phyloP scores from a whole-genome alignment of 129 eudicot species.

The Flaveria trinervia region DNA sequence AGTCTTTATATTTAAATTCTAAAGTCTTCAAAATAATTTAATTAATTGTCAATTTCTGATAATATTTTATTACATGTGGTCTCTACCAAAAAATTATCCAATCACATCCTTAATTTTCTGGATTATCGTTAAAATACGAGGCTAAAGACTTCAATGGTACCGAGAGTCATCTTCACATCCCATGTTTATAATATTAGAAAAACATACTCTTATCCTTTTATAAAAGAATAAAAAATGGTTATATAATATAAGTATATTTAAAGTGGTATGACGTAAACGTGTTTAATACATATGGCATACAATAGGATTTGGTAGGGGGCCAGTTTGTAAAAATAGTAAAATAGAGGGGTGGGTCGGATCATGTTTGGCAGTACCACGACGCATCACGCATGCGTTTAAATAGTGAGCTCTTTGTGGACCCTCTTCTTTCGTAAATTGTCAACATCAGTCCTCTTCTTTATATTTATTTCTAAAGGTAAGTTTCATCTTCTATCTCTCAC shows the following conservation, averaged over 20 bases:
- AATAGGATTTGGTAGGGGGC: constrained; percentile 21
- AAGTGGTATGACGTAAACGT: not conserved
- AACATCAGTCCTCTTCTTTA: not conserved
- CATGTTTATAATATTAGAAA: no score
- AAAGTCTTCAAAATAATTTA: no score
- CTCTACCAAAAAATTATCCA: no score
- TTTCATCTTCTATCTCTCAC: constrained; percentile 1
- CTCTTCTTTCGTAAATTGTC: constrained; percentile 7
- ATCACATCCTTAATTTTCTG: no score
- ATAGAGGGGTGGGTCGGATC: constrained; percentile 28
- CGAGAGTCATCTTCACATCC: no score
- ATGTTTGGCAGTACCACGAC: constrained; percentile 42
- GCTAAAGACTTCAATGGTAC: no score
- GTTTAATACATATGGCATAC: not conserved
- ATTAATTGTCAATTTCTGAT: no score
- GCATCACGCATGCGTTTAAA: constrained; percentile 46
- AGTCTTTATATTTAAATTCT: no score
- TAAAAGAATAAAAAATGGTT: no score
- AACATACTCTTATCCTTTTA: no score
- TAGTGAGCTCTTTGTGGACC: constrained; percentile 34
- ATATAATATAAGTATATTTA: not conserved
- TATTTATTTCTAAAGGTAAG: constrained; percentile 11
- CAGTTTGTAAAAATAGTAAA: constrained; percentile 31
- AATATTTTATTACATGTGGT: no score
- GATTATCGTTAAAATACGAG: no score